phyloP scores from a whole-genome alignment of 345 rosid species.

The Lenwebbia sp. region DNA sequence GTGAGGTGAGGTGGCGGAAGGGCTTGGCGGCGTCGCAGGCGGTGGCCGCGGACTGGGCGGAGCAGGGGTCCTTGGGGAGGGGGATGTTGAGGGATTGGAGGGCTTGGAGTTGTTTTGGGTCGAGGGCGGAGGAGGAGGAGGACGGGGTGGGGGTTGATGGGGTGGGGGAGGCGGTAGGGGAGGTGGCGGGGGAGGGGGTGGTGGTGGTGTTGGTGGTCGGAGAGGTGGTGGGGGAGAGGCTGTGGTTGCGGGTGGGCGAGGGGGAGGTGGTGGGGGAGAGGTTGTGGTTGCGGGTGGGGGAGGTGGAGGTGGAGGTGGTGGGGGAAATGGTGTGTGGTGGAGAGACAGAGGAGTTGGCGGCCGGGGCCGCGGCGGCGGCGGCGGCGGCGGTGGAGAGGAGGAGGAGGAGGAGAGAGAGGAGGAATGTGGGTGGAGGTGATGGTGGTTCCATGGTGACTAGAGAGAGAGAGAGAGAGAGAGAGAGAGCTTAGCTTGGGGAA shows the following conservation, averaged over 20 bases:
- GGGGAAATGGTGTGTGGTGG: neutral
- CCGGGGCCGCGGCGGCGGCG: neutral
- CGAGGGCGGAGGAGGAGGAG: conserved; percentile 38
- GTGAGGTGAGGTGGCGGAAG: conserved; percentile 62
- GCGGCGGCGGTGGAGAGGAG: neutral
- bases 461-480: conserved; percentile 8
- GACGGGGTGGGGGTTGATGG: conserved; percentile 11
- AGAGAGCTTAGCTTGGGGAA: neutral
- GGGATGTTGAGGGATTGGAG: conserved; percentile 69
- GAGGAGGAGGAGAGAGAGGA: conserved; percentile 1
- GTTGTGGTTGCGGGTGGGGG: neutral
- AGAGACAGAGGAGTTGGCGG: neutral
- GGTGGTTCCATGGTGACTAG: conserved; percentile 28
- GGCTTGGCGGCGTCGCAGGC: conserved; percentile 52
- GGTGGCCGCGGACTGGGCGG: conserved; percentile 29
- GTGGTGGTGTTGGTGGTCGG: neutral
- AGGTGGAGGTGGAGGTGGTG: neutral
- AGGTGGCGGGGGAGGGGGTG: conserved; percentile 1
- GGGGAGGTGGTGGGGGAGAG: conserved; percentile 3
- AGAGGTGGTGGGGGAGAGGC: conserved; percentile 19
- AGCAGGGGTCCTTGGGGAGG: conserved; percentile 57
- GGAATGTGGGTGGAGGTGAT: neutral
- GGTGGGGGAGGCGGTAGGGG: conserved; percentile 16
- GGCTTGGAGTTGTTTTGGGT: conserved; percentile 71
- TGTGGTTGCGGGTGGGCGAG: conserved; percentile 1